Conservation (phyloP, 1,284 basidiomycete species). For the Leccinum angustisporum region DNA sequence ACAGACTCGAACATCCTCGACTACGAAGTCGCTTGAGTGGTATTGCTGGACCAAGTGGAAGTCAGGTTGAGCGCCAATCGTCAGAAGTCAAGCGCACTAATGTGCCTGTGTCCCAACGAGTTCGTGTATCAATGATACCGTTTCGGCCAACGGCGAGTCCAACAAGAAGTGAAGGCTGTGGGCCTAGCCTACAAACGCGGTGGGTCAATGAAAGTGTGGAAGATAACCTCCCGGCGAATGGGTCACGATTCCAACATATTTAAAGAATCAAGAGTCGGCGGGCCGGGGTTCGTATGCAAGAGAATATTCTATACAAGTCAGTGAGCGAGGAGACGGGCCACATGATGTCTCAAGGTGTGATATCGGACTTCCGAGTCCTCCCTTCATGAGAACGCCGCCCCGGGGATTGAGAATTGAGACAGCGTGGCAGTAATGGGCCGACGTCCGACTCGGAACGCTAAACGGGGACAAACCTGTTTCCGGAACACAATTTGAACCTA, state of each 20-base stretch:
- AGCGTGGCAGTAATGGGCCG: background rate
- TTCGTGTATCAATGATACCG: background rate
- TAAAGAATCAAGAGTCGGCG: conserved; percentile 2
- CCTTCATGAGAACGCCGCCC: background rate
- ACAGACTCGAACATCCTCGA: conserved; percentile 20
- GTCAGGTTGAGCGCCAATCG: background rate
- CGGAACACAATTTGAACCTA: background rate
- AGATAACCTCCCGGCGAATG: background rate
- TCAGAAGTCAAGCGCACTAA: background rate
- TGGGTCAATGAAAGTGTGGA: background rate
- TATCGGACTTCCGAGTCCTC: background rate
- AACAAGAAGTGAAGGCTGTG: background rate
- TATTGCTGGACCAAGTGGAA: background rate
- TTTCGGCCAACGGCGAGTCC: background rate
- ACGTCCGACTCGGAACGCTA: background rate
- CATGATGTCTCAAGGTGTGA: background rate
- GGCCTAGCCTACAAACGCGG: background rate
- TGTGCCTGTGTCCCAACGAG: background rate
- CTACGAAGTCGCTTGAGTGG: background rate
- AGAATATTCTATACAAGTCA: background rate
- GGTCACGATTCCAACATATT: background rate
- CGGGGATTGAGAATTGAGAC: background rate
- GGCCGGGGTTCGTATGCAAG: conserved; percentile 1
- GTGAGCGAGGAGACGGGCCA: background rate
- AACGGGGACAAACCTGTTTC: background rate